These are phyloP conservation scores for Clohesyomyces aquaticus DNA, from an alignment of 495 filamentous ascomycete genomes.

Conservation along the genomic window DNA sequence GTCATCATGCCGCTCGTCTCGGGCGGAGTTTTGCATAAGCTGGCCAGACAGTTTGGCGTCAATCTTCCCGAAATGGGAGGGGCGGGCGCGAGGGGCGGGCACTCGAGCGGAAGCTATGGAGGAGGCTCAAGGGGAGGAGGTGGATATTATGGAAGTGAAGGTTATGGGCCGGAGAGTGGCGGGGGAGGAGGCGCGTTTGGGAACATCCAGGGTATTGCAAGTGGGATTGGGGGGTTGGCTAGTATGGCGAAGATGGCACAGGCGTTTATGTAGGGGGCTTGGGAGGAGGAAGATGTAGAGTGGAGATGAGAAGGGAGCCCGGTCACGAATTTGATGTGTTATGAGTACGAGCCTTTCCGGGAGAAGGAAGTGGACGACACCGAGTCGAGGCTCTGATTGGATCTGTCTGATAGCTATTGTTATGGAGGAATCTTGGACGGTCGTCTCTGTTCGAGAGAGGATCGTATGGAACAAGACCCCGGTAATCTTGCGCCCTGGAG, in stretches of 20 bases:
- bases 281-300: conserved; percentile 1
- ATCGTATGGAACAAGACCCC: no score
- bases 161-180: conserved; percentile 40
- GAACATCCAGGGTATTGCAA: conserved; percentile 21
- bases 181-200: conserved; percentile 21
- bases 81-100: conserved; percentile 46
- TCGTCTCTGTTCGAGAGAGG: no score
- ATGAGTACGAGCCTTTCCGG: background rate
- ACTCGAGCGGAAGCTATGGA: conserved; percentile 47
- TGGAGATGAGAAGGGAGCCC: background rate
- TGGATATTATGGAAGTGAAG: conserved; percentile 45
- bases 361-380: no score
- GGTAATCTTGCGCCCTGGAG: no score
- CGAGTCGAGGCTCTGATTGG: no score
- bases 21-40: conserved; percentile 72
- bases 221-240: conserved; percentile 41
- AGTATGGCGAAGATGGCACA: conserved; percentile 45
- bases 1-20: conserved; percentile 83
- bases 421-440: no score
- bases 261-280: conserved; percentile 43
- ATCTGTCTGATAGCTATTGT: no score
- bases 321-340: background rate
- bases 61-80: conserved; percentile 68
- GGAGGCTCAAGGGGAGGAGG: background rate
- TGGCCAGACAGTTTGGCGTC: conserved; percentile 76